Base-by-base conservation (phyloP, 164 flowering plant species). In the Vitis rupestris region DNA sequence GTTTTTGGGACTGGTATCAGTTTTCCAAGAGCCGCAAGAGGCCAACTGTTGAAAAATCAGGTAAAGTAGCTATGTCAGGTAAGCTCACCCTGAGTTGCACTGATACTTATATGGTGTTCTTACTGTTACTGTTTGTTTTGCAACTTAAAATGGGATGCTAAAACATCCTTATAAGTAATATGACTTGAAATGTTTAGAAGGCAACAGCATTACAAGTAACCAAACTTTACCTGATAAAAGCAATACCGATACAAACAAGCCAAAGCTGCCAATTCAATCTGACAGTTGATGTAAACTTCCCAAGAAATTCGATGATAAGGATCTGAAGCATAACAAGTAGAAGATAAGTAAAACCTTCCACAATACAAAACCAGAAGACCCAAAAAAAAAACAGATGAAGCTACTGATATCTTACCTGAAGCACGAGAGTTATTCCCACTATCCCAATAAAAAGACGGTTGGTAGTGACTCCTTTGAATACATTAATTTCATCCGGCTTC, bases 401-500 rank as follows among this genome's bases (percentile, higher is more conserved):
- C 7, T 37, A 23, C 44, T 3, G 44, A 6, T 6, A 57, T 70
- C 73, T 72, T n/a, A 92, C 97, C 94, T 94, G 99, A 75, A 94
- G 89, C 7, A 87, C 75, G 14, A 92, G 54, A 49, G 95, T 91
- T 12, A 88, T 9, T 14, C 66, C 83, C 13, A 94, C 75, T 47
- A 94, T 94, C 8, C 83, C 93, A 74, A 94, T 79, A 66, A 94
- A 94, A 23, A 94, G 86, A 64, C 59, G 87, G 63, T 94, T 94
- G 73, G 72, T 90, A 2, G 87, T 78, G 13, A 94, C 74, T 23
- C 99, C 99, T 63, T 74, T 52, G 64, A 90, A 94, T 27, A 92
- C 78, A 74, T 94, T 94, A 3, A 79, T 56, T 64, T 92, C 90
- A 71, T 94, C 99, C 5, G 99, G 99, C 78, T 92, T 92, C 59